Evolutionary conservation across 2,329 filamentous ascomycete species (phyloP).

Genomic region (Decorospora gaudefroyi): DNA sequence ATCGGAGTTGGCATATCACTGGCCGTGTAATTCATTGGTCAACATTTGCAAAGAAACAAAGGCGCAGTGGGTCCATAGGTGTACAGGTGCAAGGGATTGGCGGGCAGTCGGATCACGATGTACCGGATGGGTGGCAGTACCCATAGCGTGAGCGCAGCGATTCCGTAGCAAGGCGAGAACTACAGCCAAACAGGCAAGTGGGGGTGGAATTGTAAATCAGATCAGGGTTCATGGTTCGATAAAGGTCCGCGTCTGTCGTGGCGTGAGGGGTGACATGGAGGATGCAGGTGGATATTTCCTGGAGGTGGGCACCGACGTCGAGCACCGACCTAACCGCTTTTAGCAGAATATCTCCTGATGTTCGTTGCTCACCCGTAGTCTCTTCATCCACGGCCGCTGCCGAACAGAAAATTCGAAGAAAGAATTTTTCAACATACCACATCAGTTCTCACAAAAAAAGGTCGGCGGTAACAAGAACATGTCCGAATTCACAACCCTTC

Average conservation of each 20-base stretch:
- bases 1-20: constrained; percentile 22
- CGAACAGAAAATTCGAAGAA: neutral
- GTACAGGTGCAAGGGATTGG: constrained; percentile 21
- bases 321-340: constrained; percentile 19
- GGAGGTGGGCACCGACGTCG: constrained; percentile 24
- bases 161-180: constrained; percentile 10
- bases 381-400: constrained; percentile 9
- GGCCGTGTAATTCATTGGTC: constrained; percentile 12
- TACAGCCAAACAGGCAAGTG: constrained; percentile 12
- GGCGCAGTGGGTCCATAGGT: constrained; percentile 31
- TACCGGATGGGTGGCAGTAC: constrained; percentile 36
- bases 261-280: constrained; percentile 30
- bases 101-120: constrained; percentile 41
- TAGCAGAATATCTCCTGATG: constrained; percentile 31
- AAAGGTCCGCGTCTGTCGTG: constrained; percentile 17
- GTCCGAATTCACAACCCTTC: too few species aligned
- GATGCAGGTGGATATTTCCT: constrained; percentile 9
- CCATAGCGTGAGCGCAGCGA: constrained; percentile 22
- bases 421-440: neutral
- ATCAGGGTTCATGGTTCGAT: constrained; percentile 13
- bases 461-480: too few species aligned
- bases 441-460: neutral
- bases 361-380: constrained; percentile 17
- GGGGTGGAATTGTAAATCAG: constrained; percentile 23
- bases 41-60: constrained; percentile 11